Conservation (phyloP, 2,329 filamentous ascomycete species). For the Helicocarpus griseus region DNA sequence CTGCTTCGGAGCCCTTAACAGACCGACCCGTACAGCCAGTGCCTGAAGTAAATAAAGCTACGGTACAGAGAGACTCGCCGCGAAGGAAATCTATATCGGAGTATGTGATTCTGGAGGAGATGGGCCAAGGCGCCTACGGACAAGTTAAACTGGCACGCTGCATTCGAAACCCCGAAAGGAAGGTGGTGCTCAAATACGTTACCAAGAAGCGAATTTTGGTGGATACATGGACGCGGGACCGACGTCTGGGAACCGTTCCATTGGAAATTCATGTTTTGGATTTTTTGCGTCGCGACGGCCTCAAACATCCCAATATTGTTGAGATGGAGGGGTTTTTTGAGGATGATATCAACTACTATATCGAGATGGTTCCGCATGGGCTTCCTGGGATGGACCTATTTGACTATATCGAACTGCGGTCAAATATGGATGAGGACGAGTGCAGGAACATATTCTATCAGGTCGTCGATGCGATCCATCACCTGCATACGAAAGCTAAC, state of each 20-base stretch:
- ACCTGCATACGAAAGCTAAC: slow-evolving; percentile 79
- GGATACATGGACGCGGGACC: slow-evolving; percentile 95
- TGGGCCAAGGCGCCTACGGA: slow-evolving; percentile 96
- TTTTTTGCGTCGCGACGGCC: slow-evolving; percentile 67
- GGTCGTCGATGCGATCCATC: slow-evolving; percentile 79
- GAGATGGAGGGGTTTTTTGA: slow-evolving; percentile 63
- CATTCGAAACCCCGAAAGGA: slow-evolving; percentile 64
- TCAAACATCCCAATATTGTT: slow-evolving; percentile 56
- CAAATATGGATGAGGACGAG: slow-evolving; percentile 93
- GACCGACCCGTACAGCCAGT: slow-evolving; percentile 32
- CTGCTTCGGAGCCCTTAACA: slow-evolving; percentile 37
- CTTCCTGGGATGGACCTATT: slow-evolving; percentile 97
- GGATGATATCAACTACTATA: slow-evolving; percentile 75
- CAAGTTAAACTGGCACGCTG: slow-evolving; percentile 92
- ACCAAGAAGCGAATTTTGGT: slow-evolving; percentile 94
- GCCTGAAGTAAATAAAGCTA: slow-evolving; percentile 18
- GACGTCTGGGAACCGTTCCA: slow-evolving; percentile 84
- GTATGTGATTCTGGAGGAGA: slow-evolving; percentile 89
- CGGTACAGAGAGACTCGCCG: slow-evolving; percentile 23
- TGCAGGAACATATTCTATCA: slow-evolving; percentile 93
- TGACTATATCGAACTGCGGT: slow-evolving; percentile 92
- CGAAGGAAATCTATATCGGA: slow-evolving; percentile 79
- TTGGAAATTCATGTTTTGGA: slow-evolving; percentile 95
- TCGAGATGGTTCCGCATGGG: slow-evolving; percentile 91
- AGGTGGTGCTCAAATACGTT: slow-evolving; percentile 94